Percentiles rank a stretch among this genome's conserved stretches.
Conservation (phyloP, 306 rosid genomes). For the Canavalia ensiformis region DNA sequence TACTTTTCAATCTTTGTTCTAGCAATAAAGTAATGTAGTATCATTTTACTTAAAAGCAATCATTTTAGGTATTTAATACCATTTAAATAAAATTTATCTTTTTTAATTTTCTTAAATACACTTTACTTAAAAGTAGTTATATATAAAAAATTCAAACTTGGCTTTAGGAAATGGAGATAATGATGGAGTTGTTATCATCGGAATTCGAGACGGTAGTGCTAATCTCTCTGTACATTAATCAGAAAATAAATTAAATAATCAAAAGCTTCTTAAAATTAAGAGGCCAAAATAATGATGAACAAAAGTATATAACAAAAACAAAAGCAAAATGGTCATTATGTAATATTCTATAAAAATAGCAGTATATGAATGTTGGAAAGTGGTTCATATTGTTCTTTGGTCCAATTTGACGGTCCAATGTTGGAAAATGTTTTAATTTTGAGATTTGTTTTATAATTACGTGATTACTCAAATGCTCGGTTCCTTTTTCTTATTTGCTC, state of each 20-base stretch:
- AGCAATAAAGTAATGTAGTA: background rate
- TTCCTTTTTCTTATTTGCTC: no score
- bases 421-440: no score
- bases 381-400: no score
- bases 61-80: background rate
- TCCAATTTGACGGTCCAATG: no score
- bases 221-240: background rate
- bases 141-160: background rate
- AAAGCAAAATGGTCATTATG: background rate
- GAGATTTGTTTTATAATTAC: no score
- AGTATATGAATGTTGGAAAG: no score
- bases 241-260: background rate
- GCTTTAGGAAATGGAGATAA: constrained; percentile 16
- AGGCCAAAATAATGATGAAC: no score
- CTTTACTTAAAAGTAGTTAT: background rate
- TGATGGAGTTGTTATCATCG: background rate
- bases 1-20: background rate
- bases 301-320: background rate
- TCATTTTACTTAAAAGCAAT: background rate
- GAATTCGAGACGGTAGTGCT: background rate
- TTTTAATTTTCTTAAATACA: background rate
- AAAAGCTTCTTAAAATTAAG: background rate
- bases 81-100: background rate
- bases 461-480: no score
- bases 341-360: no score